Evolutionary conservation across 345 rosid genomes (phyloP).

Genomic region (Heritiera littoralis): DNA sequence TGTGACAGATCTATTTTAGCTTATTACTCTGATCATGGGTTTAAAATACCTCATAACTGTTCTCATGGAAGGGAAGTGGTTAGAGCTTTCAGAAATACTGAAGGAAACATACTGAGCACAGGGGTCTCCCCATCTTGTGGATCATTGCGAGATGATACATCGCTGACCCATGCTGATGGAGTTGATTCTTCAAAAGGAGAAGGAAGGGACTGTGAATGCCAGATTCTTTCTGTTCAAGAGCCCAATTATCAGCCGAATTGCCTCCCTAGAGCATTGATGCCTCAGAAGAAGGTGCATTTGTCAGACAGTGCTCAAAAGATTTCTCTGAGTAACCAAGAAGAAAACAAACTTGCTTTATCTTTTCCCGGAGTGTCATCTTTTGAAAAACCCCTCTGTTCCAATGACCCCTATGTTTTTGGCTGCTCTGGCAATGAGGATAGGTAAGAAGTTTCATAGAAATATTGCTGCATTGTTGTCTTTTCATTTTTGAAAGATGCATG

Average conservation of each 20-base stretch:
- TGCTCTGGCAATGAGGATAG: slow-evolving; percentile 30
- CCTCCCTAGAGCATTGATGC: slow-evolving; percentile 40
- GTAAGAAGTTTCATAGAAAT: slow-evolving; percentile 34
- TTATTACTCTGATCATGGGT: slow-evolving; percentile 39
- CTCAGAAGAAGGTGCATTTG: slow-evolving; percentile 31
- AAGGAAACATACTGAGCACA: slow-evolving; percentile 72
- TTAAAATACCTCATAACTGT: slow-evolving; percentile 35
- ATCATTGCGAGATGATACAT: slow-evolving; percentile 37
- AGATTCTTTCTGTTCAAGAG: slow-evolving; percentile 28
- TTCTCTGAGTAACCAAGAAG: slow-evolving; percentile 24
- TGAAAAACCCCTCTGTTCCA: slow-evolving; percentile 23
- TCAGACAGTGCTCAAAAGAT: slow-evolving; percentile 25
- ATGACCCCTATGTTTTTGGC: slow-evolving; percentile 29
- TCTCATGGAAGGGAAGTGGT: slow-evolving; percentile 37
- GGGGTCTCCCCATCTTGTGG: slow-evolving; percentile 41
- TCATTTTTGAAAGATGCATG: neutral
- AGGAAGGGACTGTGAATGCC: slow-evolving; percentile 23
- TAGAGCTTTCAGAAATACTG: slow-evolving; percentile 62
- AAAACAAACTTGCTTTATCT: slow-evolving; percentile 39
- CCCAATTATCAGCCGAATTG: slow-evolving; percentile 42
- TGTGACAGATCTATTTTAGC: slow-evolving; percentile 32
- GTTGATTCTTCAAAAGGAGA: slow-evolving; percentile 35
- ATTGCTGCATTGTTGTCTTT: neutral
- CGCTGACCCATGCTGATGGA: slow-evolving; percentile 25
- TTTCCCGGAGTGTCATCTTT: slow-evolving; percentile 30